These are phyloP conservation scores for Calocybe indica DNA, from an alignment of 768 basidiomycete genomes.

Conservation along the genomic window DNA sequence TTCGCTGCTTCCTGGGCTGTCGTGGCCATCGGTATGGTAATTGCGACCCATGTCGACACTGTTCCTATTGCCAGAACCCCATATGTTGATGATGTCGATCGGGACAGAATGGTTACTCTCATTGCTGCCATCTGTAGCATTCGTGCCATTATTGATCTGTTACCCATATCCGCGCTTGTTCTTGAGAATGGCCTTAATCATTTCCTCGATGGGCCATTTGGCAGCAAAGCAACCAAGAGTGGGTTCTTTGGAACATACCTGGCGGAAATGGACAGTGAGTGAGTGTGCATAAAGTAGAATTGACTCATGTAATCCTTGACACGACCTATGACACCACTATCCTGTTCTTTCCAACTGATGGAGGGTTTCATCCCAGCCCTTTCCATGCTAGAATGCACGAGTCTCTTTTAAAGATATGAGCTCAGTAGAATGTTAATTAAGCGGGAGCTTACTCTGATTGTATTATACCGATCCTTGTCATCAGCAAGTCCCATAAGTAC, in stretches of 20 bases:
- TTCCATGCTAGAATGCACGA: neutral
- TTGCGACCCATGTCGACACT: too few relatives aligned
- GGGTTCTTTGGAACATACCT: neutral
- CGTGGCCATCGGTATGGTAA: neutral
- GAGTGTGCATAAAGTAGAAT: neutral
- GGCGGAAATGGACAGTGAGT: neutral
- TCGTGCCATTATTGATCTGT: neutral
- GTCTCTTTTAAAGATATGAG: neutral
- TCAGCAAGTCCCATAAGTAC: neutral
- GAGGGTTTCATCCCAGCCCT: neutral
- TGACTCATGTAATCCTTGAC: neutral
- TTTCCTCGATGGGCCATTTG: constrained; percentile 3
- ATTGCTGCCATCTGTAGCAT: neutral
- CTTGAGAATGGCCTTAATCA: constrained; percentile 3
- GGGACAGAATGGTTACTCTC: too few relatives aligned
- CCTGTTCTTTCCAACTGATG: neutral
- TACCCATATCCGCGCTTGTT: constrained; percentile 1
- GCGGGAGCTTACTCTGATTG: neutral
- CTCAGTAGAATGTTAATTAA: neutral
- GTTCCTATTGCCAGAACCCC: neutral
- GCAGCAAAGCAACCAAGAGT: neutral
- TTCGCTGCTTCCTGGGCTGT: too few relatives aligned
- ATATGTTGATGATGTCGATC: too few relatives aligned
- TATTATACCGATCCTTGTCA: neutral
- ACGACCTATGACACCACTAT: neutral